Percentiles rank a stretch among this genome's conserved stretches.
Conservation (phyloP, 2,329 filamentous ascomycete genomes). For the Neonectria faginata region DNA sequence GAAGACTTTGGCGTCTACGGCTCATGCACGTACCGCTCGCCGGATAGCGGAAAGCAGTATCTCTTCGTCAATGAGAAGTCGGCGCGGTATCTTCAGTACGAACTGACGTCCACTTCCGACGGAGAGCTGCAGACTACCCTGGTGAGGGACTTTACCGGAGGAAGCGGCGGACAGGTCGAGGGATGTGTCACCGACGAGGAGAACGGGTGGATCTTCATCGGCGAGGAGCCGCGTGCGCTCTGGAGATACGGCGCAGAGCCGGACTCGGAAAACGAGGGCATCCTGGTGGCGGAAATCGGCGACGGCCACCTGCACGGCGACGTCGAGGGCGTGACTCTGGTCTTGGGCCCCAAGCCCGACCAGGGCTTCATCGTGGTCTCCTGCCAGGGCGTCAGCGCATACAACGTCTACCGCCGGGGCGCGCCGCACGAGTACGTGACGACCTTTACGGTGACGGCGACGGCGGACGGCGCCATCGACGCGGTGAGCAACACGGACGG, state of each 20-base stretch:
- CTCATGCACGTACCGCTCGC: slow-evolving; percentile 64
- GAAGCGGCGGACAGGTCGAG: slow-evolving; percentile 65
- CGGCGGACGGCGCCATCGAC: slow-evolving; percentile 57
- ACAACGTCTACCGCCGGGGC: slow-evolving; percentile 62
- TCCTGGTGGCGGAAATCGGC: slow-evolving; percentile 56
- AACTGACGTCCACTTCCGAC: slow-evolving; percentile 55
- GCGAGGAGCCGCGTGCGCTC: slow-evolving; percentile 63
- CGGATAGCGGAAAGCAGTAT: slow-evolving; percentile 60
- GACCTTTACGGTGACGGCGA: slow-evolving; percentile 60
- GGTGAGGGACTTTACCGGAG: slow-evolving; percentile 63
- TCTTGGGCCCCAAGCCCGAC: slow-evolving; percentile 57
- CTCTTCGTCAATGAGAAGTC: slow-evolving; percentile 67
- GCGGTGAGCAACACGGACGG: slow-evolving; percentile 66
- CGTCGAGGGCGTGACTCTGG: slow-evolving; percentile 65
- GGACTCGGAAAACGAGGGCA: slow-evolving; percentile 50
- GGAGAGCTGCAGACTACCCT: slow-evolving; percentile 59
- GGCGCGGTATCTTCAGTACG: slow-evolving; percentile 65
- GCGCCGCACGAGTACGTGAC: slow-evolving; percentile 62
- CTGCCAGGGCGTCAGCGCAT: slow-evolving; percentile 64
- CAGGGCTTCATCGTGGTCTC: slow-evolving; percentile 64
- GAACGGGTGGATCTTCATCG: slow-evolving; percentile 62
- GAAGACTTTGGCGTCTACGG: slow-evolving; percentile 62
- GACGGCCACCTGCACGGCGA: slow-evolving; percentile 63
- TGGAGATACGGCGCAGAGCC: slow-evolving; percentile 67
- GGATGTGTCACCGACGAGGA: slow-evolving; percentile 65